Conservation (phyloP, 345 rosid species). For the Eucalyptus sp. region DNA sequence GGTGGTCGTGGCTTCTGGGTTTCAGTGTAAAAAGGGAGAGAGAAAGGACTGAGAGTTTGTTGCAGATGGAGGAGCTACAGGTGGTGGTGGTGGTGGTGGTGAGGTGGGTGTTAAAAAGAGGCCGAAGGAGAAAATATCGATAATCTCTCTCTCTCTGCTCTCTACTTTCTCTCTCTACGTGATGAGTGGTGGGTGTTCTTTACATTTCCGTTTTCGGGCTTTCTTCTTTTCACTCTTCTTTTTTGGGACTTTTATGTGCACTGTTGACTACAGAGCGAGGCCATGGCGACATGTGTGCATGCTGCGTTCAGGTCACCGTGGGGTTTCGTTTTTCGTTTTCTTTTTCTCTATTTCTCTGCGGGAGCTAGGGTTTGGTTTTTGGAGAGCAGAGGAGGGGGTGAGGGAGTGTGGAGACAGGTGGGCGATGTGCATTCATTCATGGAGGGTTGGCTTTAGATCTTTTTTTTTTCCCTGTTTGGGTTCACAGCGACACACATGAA, state of each 20-base stretch:
- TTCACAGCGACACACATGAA: not conserved
- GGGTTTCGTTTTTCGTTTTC: not conserved
- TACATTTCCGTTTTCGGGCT: not conserved
- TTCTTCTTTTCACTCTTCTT: not conserved
- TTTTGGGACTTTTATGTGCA: slow-evolving; percentile 13
- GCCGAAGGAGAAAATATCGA: not conserved
- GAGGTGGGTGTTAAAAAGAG: not conserved
- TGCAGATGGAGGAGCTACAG: not conserved
- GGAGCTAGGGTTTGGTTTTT: slow-evolving; percentile 16
- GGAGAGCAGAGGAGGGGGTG: not conserved
- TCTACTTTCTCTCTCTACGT: not conserved
- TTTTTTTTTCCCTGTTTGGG: not conserved
- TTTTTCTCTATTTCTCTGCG: not conserved
- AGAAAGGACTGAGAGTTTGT: not conserved
- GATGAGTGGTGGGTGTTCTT: not conserved
- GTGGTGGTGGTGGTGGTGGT: not conserved
- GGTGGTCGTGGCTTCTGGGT: slow-evolving; percentile 16
- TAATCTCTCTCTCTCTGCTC: not conserved
- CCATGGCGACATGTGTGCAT: slow-evolving; percentile 49
- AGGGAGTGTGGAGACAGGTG: slow-evolving; percentile 13
- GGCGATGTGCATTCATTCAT: slow-evolving; percentile 15
- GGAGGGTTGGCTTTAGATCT: not conserved
- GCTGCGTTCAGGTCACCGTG: slow-evolving; percentile 14
- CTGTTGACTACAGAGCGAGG: not conserved
- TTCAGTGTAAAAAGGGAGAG: slow-evolving; percentile 10